Base-by-base conservation (phyloP, 2,329 filamentous ascomycete species). In the Fusarium longipes region DNA sequence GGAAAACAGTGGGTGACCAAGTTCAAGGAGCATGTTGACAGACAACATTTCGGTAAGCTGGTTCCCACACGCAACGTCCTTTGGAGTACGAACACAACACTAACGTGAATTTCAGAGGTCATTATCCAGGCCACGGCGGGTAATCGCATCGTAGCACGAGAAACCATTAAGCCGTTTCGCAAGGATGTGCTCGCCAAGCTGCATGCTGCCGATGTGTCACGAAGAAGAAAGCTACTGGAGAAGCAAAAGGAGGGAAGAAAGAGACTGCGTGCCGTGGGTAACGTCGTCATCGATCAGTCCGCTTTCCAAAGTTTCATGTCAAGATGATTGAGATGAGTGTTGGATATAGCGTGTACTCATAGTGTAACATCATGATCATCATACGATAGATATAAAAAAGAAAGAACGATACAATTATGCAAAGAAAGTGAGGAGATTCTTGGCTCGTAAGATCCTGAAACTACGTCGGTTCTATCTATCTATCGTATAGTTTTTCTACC, bases 231-330 rank as follows among this genome's bases (percentile, higher is more conserved):
- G 79, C 79, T 99, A 68, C 80, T 99, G 12, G 95, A 98, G 81
- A 97, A 95, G 83, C 96, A 99, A 79, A 99, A 99, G 81, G 94
- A 94, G 70, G 96, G 96, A 0, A 86, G 93, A 56, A 97, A 97
- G 86, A 91, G 91, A 78, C 80, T 99, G 60, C 88, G 93, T 60
- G 87, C 91, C 1, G 90, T 94, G 7, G 92, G 96, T 0, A 97
- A 97, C 75, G 94, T 99, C 1, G 86, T 93, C n/a, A 98, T 99
- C 77, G 94, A 98, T 64, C 93, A 97, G 73, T 91, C 93, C 70
- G 93, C 94, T 5, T 99, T 98, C 77, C 96, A 99, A 79, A 92
- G 89, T 70, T 99, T 99, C 77, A 79, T 99, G 77, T 87, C 93
- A 0, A 97, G 96, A 79, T 94, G 68, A 67, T 42, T 39, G 48